Evolutionary conservation across 2,329 filamentous ascomycete species (phyloP), one percentile per base, ranked within the genome.

Genomic region (Trichophyton simii): DNA sequence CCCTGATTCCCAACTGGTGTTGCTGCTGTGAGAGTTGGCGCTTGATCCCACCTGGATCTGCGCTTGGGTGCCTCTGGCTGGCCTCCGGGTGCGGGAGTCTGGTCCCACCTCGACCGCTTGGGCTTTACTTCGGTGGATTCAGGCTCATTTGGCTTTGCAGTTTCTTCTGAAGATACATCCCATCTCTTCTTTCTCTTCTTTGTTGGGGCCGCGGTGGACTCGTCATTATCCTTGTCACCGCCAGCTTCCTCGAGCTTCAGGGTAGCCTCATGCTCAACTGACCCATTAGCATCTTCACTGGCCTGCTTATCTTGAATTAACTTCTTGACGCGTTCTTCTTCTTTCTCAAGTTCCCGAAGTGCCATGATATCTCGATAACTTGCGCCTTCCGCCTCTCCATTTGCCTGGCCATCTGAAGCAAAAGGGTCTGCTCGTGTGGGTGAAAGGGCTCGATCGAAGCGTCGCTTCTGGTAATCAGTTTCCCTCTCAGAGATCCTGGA

Each of bases 391-490:
- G 83, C 83, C 31, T 82, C 78, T 25, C 82, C 82, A 62, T 84
- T 85, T 57, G 82, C 83, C 72, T 88, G 83, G 65, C 83, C 79
- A 70, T 91, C 88, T 65, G 86, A 83, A 28, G 88, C 87, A 70
- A 95, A 95, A 34, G 90, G 87, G 72, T 96, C 91, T 64, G 86
- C 89, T 69, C 90, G 86, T 7, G 89, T 91, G 3, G 91, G 91
- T 22, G 90, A 94, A 65, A 97, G 80, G 54, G 74, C 70, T 64
- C 94, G 90, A 72, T 96, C 87, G 74, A 95, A 95, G 63, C 91
- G 86, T 66, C 91, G 89, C 77, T 95, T 96, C 77, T 99, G 95
- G 73, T 99, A 99, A 71, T 97, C 92, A 65, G 91, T 95, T 79
- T 97, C 92, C 69, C 94, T 87, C 72, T 95, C 92, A 64, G 87